These are phyloP conservation scores for Fusarium sp. DNA, from an alignment of 2,329 filamentous ascomycete genomes.

Conservation along the genomic window DNA sequence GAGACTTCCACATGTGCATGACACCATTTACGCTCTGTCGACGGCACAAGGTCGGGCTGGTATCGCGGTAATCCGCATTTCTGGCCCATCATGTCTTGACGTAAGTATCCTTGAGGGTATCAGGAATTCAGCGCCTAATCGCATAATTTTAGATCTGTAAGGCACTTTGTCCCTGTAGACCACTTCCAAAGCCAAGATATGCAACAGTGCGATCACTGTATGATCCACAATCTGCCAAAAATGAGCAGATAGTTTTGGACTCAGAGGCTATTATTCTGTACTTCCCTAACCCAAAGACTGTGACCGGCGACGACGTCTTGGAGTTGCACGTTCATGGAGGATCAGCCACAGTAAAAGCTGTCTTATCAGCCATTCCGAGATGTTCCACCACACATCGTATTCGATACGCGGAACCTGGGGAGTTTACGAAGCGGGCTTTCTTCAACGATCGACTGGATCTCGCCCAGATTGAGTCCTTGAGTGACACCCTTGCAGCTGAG, in stretches of 20 bases:
- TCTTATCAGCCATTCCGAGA: constrained; percentile 80
- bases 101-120: constrained; percentile 58
- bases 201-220: constrained; percentile 83
- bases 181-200: constrained; percentile 62
- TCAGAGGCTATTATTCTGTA: constrained; percentile 83
- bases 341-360: constrained; percentile 86
- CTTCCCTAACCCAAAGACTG: constrained; percentile 84
- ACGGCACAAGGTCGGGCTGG: constrained; percentile 88
- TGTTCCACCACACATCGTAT: constrained; percentile 62
- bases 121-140: constrained; percentile 9
- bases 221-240: constrained; percentile 56
- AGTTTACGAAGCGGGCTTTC: constrained; percentile 95
- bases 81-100: constrained; percentile 79
- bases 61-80: constrained; percentile 90
- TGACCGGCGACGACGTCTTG: constrained; percentile 92
- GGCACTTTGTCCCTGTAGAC: constrained; percentile 63
- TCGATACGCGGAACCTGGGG: constrained; percentile 92
- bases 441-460: constrained; percentile 87
- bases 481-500: constrained; percentile 74
- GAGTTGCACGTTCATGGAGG: constrained; percentile 97
- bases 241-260: constrained; percentile 73
- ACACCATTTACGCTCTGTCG: constrained; percentile 93
- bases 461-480: constrained; percentile 80
- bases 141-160: constrained; percentile 60
- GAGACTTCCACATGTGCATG: constrained; percentile 48